Percentiles rank a stretch among this genome's conserved stretches.
These are phyloP conservation scores for Xylariaceae sp. DNA, from an alignment of 2,329 filamentous ascomycete species.

Conservation along the genomic window DNA sequence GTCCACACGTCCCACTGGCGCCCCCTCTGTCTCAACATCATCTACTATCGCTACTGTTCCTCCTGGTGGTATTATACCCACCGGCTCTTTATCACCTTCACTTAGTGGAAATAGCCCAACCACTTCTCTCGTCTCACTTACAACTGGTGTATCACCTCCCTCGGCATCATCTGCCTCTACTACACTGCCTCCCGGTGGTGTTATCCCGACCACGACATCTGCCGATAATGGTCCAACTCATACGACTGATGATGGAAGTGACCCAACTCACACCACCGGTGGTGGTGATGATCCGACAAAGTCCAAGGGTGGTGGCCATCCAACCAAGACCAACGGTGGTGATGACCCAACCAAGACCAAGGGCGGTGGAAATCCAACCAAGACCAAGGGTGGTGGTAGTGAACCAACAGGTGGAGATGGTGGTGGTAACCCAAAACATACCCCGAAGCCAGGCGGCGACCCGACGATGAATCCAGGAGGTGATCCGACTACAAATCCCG, in stretches of 20 bases:
- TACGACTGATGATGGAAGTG: neutral
- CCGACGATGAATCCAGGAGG: neutral
- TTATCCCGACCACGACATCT: neutral
- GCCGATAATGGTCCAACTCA: neutral
- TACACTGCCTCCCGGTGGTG: no score
- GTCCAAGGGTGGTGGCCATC: neutral
- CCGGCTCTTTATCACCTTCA: no score
- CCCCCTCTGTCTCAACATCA: neutral
- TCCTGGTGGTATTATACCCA: neutral
- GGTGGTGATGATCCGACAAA: neutral
- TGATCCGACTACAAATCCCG: neutral
- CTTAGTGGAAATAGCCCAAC: no score
- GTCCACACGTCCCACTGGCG: no score
- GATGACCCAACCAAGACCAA: neutral
- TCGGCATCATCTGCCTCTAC: no score
- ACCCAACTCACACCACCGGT: neutral
- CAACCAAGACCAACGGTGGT: neutral
- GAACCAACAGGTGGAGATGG: neutral
- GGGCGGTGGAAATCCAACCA: neutral
- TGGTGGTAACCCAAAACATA: no score
- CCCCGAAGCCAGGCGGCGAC: neutral
- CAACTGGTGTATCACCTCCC: no score
- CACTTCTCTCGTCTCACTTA: no score
- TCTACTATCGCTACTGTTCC: neutral
- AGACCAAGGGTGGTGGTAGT: no score